Evolutionary conservation across 2,329 filamentous ascomycete genomes (phyloP).

Genomic region (Ceratocystiopsis brevicomis): DNA sequence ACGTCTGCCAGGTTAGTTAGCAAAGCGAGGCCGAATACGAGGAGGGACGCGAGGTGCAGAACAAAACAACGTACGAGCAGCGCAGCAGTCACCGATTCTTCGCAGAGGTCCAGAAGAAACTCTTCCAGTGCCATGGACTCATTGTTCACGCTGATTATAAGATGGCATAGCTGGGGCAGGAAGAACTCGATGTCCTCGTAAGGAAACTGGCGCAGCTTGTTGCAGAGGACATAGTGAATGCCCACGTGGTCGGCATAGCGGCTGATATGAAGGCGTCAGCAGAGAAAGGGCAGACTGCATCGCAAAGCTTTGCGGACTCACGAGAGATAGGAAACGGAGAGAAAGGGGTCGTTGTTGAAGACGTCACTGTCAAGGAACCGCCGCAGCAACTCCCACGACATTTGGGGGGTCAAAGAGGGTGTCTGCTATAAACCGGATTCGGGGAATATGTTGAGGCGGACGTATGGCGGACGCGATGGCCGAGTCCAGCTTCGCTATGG

Average conservation of each 20-base stretch:
- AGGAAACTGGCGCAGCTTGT: conserved; percentile 72
- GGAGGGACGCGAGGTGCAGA: background rate
- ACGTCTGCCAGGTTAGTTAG: conserved; percentile 37
- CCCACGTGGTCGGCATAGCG: conserved; percentile 80
- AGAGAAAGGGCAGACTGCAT: no score
- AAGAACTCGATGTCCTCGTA: conserved; percentile 91
- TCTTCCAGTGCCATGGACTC: conserved; percentile 84
- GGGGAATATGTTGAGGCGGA: background rate
- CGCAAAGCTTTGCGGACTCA: conserved; percentile 23
- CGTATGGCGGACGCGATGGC: no score
- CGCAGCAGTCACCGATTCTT: conserved; percentile 71
- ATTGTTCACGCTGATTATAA: conserved; percentile 74
- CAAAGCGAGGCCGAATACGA: background rate
- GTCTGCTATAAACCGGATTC: conserved; percentile 6
- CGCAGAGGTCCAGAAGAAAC: conserved; percentile 68
- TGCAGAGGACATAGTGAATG: conserved; percentile 76
- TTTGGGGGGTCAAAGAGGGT: conserved; percentile 14
- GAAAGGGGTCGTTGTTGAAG: conserved; percentile 79
- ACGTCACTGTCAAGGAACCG: conserved; percentile 86
- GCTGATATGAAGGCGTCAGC: conserved; percentile 21
- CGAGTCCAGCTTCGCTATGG: no score
- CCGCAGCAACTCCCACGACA: conserved; percentile 76
- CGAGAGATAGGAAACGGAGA: conserved; percentile 78
- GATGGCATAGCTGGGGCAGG: conserved; percentile 70
- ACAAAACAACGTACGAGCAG: conserved; percentile 45